Base-by-base conservation (phyloP, 306 rosid genomes). In the Psophocarpus tetragonolobus region DNA sequence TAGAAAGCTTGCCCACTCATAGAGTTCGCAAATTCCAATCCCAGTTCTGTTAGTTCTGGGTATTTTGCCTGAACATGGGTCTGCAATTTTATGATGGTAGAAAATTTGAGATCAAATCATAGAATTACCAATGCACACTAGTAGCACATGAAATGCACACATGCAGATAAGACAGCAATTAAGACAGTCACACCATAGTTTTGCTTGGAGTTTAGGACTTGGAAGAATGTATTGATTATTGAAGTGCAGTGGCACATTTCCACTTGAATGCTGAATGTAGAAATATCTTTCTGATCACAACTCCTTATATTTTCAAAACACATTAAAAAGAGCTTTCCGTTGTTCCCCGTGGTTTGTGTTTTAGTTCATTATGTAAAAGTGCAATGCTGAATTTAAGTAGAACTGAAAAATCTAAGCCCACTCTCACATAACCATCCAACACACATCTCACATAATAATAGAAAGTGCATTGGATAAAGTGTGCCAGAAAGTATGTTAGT, bases 11-110 rank as follows among this genome's bases (percentile, higher is more conserved):
- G 78, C 53, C 89, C 92, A 58, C 61, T 71, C 63, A 27, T 42
- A 50, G 84, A 84, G 56, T 68, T 72, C 64, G 90, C 30, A 66
- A 92, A 87, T 71, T 89, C 83, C 85, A 86, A 75, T 24, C 98
- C 98, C 76, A 76, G 41, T 83, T 91, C 79, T 73, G 98, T 90
- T 77, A 82, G 87, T 82, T 82, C 92, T 1, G 84, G 97, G 71
- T 84, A 86, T 86, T 85, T 92, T 58, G 89, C 58, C 90, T 90
- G 97, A 85, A 92, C 97, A 74, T 87, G 91, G 11, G 4, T 78
- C 98, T 94, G 91, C 76, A 47, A 23, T 73, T 71, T 48, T 56
- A 56, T 23, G 73, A 56, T 23, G 73, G 79, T 5, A 50, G 53
- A 74, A 69, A 29, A 24, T 32, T 75, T 56, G 30, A 80, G 42